Conservation (phyloP, 1,139 yeast species). For the Yamadazyma sp. region DNA sequence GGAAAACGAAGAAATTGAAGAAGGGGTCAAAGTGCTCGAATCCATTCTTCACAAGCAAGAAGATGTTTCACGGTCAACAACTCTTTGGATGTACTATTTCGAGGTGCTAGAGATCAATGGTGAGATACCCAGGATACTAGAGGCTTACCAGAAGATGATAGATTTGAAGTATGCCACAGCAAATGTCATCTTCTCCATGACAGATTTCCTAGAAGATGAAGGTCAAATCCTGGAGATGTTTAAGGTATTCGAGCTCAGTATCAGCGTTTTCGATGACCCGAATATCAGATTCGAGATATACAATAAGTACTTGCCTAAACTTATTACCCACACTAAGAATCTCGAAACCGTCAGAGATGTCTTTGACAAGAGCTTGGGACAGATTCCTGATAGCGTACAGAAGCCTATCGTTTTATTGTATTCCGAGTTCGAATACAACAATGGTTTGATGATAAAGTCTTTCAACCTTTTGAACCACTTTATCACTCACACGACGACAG, state of each 20-base stretch:
- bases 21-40: constrained; percentile 55
- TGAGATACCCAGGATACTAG: constrained; percentile 22
- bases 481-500: constrained; percentile 5
- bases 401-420: constrained; percentile 56
- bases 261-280: constrained; percentile 59
- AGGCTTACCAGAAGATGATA: constrained; percentile 61
- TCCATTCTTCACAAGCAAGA: constrained; percentile 36
- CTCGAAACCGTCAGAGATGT: constrained; percentile 68
- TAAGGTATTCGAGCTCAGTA: constrained; percentile 66
- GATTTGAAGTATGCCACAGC: constrained; percentile 71
- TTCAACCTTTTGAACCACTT: constrained; percentile 23
- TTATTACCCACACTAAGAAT: constrained; percentile 34
- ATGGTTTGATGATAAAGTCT: constrained; percentile 29
- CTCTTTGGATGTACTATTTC: constrained; percentile 72
- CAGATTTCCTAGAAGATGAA: constrained; percentile 56
- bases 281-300: constrained; percentile 66
- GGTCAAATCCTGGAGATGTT: constrained; percentile 53
- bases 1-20: constrained; percentile 39
- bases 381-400: constrained; percentile 33
- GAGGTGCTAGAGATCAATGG: constrained; percentile 70
- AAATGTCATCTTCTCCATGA: constrained; percentile 63
- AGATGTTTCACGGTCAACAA: constrained; percentile 50
- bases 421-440: constrained; percentile 54
- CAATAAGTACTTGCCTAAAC: constrained; percentile 63
- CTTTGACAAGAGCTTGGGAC: constrained; percentile 57